Evolutionary conservation across 768 basidiomycete species (phyloP), one percentile per base, ranked within the genome.

Genomic region (Pisolithus microcarpus): DNA sequence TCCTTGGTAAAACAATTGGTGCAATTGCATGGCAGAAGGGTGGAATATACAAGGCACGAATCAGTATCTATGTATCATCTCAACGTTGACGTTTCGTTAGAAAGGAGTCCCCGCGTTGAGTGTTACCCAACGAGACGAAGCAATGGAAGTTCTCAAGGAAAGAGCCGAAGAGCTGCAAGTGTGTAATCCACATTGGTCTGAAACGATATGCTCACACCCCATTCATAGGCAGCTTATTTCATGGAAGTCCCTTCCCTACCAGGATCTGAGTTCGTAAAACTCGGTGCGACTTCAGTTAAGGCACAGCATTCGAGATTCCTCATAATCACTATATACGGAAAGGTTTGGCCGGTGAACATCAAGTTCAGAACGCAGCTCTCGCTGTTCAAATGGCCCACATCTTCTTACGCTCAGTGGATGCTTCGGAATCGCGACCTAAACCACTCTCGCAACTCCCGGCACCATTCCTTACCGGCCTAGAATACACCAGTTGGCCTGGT

Each of bases 21-120:
- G 90, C 96, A 61, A 98, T 99, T 56, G 90, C 94, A 1, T 81
- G 81, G 78, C 95, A 98, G 62, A 99, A 99, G 66, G 91, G 85
- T 26, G 96, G 96, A 2, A 98, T 99, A 48, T 98, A 86, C 70
- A 99, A 99, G 78, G 87, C 81, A 47, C 26, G 70, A 55, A 26
- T 34, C n/a, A 34, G 5, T 26, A 21, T 18, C 16, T 23, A 15
- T 40, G 36, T 46, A 28, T 39, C 46, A 23, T 24, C n/a, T 48
- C 18, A 16, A 8, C 34, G 47, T 38, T 30, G 40, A 23, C 48
- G 38, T 54, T 36, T 48, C 40, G 51, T 28, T 49, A 89, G 87
- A 72, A 81, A 72, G 84, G 79, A 16, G 89, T 89, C 2, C 90
- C 91, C 1, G 96, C 96, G 7, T 71, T 94, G 46, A 85, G 87